A percentile compares a stretch with the other conserved stretches of the same genome.
These are phyloP conservation scores for Biscogniauxia marginata DNA, from an alignment of 2,329 filamentous ascomycete genomes.

Conservation along the genomic window DNA sequence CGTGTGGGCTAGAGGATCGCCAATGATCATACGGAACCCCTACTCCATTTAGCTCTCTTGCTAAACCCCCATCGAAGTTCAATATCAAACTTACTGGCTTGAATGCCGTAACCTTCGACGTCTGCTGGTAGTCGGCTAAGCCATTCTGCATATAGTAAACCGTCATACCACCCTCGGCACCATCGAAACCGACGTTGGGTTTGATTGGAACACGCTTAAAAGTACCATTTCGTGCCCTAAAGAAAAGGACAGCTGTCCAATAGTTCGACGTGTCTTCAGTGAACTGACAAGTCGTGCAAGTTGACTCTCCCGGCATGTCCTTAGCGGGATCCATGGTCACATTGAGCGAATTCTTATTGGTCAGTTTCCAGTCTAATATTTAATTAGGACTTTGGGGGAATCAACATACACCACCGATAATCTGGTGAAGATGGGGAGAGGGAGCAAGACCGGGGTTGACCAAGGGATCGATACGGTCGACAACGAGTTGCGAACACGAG, in stretches of 20 bases:
- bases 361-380: neutral
- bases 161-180: constrained; percentile 40
- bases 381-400: neutral
- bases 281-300: constrained; percentile 30
- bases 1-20: constrained; percentile 36
- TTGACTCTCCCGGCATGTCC: constrained; percentile 27
- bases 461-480: constrained; percentile 31
- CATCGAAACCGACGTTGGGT: constrained; percentile 27
- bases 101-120: constrained; percentile 43
- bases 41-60: constrained; percentile 13
- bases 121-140: constrained; percentile 31
- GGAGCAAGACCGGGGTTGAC: constrained; percentile 29
- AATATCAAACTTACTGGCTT: constrained; percentile 30
- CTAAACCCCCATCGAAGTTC: constrained; percentile 5
- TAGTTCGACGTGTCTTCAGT: constrained; percentile 29
- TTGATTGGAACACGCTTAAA: constrained; percentile 30
- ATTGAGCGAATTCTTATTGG: constrained; percentile 27
- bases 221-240: constrained; percentile 27
- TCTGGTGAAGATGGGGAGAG: constrained; percentile 32
- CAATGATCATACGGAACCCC: constrained; percentile 47
- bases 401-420: constrained; percentile 29
- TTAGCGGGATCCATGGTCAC: constrained; percentile 28
- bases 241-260: constrained; percentile 31
- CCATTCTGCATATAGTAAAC: constrained; percentile 42
- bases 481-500: constrained; percentile 29